Evolutionary conservation across 2,329 filamentous ascomycete species (phyloP).

Genomic region (Colletotrichum orchidophilum): DNA sequence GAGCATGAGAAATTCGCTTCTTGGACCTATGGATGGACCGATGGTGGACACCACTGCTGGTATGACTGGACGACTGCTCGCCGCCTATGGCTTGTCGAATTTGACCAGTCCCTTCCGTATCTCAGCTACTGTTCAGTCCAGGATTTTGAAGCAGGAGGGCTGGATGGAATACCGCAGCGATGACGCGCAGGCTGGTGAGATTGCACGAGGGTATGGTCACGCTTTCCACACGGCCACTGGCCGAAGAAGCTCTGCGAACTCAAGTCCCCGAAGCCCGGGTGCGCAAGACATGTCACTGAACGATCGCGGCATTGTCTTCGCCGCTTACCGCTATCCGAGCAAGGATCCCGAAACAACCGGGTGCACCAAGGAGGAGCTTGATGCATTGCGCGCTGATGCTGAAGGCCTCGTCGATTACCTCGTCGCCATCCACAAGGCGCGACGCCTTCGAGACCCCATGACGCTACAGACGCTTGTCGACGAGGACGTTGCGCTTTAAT

Average conservation of each 20-base stretch:
- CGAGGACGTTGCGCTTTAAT: constrained; percentile 14
- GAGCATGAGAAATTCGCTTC: constrained; percentile 25
- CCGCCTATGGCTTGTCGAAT: constrained; percentile 62
- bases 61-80: constrained; percentile 61
- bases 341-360: constrained; percentile 47
- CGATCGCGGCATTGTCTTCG: constrained; percentile 65
- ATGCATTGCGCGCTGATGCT: constrained; percentile 57
- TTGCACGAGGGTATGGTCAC: constrained; percentile 62
- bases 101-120: constrained; percentile 63
- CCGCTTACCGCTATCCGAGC: constrained; percentile 61
- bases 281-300: constrained; percentile 36
- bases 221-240: constrained; percentile 60
- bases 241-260: constrained; percentile 6
- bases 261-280: constrained; percentile 21
- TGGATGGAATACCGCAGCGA: constrained; percentile 64
- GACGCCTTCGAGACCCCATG: constrained; percentile 41
- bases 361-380: constrained; percentile 53
- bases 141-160: constrained; percentile 57
- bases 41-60: constrained; percentile 34
- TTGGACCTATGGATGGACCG: constrained; percentile 25
- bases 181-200: constrained; percentile 52
- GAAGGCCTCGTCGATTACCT: constrained; percentile 63
- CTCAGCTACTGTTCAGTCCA: constrained; percentile 57
- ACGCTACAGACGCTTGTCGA: constrained; percentile 19
- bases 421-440: constrained; percentile 57